Evolutionary conservation across 1,284 basidiomycete species (phyloP).

Genomic region (Leccinum pachyderme): DNA sequence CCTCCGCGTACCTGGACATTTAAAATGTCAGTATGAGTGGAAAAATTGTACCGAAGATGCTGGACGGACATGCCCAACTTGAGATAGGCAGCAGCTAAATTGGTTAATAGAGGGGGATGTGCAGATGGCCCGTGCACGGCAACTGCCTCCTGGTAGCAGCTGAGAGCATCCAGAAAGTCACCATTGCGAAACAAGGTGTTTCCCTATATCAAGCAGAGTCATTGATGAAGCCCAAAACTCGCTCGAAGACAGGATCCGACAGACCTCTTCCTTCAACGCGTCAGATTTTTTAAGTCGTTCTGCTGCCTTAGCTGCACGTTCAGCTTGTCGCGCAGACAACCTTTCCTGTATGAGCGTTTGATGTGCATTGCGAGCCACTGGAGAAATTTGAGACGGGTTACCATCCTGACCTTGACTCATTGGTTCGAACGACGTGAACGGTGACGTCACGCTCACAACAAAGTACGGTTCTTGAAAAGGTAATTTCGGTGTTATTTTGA

Average conservation of each 20-base stretch:
- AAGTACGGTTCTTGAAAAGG: not conserved
- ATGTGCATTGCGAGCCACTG: not conserved
- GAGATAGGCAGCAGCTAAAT: conserved; percentile 19
- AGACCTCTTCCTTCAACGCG: conserved; percentile 19
- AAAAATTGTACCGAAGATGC: not conserved
- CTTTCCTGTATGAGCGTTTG: conserved; percentile 1
- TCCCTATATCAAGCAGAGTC: conserved; percentile 5
- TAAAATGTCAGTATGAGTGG: not conserved
- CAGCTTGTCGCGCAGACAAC: conserved; percentile 9
- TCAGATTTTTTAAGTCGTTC: conserved; percentile 19
- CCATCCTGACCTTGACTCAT: not conserved
- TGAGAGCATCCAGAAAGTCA: conserved; percentile 10
- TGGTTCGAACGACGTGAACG: not conserved
- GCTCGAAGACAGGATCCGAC: not conserved
- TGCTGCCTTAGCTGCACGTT: conserved; percentile 17
- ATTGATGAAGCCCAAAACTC: not conserved
- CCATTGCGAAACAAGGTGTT: conserved; percentile 12
- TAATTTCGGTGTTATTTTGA: too few relatives aligned
- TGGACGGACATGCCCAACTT: conserved; percentile 17
- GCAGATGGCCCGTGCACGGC: not conserved
- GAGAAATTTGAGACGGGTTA: not conserved
- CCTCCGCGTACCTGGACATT: conserved; percentile 12
- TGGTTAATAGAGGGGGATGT: conserved; percentile 11
- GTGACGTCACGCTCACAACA: not conserved
- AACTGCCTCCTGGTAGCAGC: conserved; percentile 17